A percentile compares a stretch with the other conserved stretches of the same genome.
phyloP scores from a whole-genome alignment of 345 rosid genomes.

The Barbarea vulgaris region DNA sequence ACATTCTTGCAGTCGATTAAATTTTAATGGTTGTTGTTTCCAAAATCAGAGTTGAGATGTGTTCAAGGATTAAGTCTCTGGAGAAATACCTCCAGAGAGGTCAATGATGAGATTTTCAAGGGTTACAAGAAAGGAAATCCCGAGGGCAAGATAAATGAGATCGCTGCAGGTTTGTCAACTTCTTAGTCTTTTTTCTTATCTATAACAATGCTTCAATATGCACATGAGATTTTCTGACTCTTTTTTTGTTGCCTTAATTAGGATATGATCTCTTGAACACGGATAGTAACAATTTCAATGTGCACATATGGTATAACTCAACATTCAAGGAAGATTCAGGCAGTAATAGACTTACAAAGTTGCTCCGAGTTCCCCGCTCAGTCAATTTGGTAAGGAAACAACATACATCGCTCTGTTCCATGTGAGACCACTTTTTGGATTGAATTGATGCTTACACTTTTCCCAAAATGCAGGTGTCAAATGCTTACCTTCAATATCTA shows the following conservation, averaged over 20 bases:
- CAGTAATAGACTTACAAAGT: conserved; percentile 5
- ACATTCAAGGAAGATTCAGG: conserved; percentile 46
- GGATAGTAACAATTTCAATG: conserved; percentile 55
- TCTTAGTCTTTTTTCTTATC: conserved; percentile 21
- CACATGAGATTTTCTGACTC: conserved; percentile 17
- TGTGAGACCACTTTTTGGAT: conserved; percentile 28
- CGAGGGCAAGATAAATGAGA: conserved; percentile 65
- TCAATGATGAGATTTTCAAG: conserved; percentile 72
- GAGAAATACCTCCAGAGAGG: conserved; percentile 64
- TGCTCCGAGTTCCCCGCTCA: conserved; percentile 72
- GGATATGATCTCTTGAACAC: conserved; percentile 92
- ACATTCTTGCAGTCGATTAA: conserved; percentile 6
- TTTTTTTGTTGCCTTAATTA: conserved; percentile 46
- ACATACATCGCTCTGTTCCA: background rate
- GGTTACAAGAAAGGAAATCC: conserved; percentile 74
- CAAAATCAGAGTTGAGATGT: conserved; percentile 27
- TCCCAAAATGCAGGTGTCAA: conserved; percentile 60
- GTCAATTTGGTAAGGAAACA: conserved; percentile 71
- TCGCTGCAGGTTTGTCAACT: conserved; percentile 64
- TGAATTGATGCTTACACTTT: conserved; percentile 50
- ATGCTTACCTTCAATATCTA: conserved; percentile 73
- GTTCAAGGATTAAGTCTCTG: conserved; percentile 59
- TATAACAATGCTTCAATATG: background rate
- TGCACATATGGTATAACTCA: conserved; percentile 85
- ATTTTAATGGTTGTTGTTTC: conserved; percentile 11